phyloP scores from a whole-genome alignment of 1,284 basidiomycete genomes.

The Ceratobasidium sp. region DNA sequence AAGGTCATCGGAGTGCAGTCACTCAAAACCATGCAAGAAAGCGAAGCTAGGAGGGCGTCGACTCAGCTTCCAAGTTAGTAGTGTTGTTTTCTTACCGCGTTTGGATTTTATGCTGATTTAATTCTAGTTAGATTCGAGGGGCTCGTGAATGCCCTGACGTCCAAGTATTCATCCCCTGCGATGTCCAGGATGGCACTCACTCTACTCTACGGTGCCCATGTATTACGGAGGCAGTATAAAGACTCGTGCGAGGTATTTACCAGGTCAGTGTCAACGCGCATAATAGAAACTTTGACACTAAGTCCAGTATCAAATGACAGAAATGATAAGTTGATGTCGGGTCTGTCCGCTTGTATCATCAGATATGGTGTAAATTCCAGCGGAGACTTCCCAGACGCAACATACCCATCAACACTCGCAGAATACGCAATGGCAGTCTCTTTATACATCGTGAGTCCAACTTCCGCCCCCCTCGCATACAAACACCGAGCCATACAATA shows the following conservation, averaged over 20 bases:
- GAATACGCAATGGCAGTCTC: constrained; percentile 24
- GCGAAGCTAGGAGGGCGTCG: constrained; percentile 22
- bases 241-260: neutral
- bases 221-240: constrained; percentile 12
- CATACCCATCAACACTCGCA: neutral
- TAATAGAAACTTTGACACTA: neutral
- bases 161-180: constrained; percentile 14
- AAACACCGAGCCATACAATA: neutral
- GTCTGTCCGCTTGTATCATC: neutral
- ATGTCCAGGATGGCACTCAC: constrained; percentile 19
- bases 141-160: constrained; percentile 5
- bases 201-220: constrained; percentile 16
- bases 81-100: neutral
- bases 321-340: neutral
- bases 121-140: constrained; percentile 3
- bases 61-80: constrained; percentile 25
- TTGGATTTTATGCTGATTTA: neutral
- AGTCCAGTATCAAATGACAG: neutral
- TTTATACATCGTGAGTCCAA: constrained; percentile 11
- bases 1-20: constrained; percentile 9
- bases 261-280: neutral
- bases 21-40: constrained; percentile 15
- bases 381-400: neutral
- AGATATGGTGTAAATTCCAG: constrained; percentile 1
- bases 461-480: neutral